Conservation (phyloP, 352 stramenopile species). For the Pythium scleroteichum region DNA sequence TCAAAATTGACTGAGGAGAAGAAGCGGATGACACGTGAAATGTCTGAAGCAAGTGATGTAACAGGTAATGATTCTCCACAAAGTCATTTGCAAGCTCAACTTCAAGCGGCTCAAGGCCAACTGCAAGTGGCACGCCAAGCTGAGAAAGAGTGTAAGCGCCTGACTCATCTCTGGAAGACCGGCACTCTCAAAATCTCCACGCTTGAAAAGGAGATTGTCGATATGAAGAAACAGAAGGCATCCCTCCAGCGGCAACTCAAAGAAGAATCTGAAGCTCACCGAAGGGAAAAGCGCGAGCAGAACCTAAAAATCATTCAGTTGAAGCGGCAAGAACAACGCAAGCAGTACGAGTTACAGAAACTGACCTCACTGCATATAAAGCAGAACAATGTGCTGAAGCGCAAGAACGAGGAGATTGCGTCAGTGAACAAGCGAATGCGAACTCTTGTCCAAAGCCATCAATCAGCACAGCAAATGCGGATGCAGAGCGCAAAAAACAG, state of each 20-base stretch:
- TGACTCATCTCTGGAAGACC: slow-evolving; percentile 35
- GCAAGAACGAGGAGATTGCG: slow-evolving; percentile 56
- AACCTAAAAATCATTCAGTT: slow-evolving; percentile 52
- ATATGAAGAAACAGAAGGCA: slow-evolving; percentile 52
- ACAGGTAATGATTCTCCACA: slow-evolving; percentile 5
- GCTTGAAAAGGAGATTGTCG: slow-evolving; percentile 44
- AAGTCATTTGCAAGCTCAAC: slow-evolving; percentile 23
- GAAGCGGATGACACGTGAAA: slow-evolving; percentile 27
- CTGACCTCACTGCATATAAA: slow-evolving; percentile 39
- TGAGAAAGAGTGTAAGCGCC: slow-evolving; percentile 39
- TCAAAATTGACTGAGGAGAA: slow-evolving; percentile 33
- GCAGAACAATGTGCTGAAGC: slow-evolving; percentile 51
- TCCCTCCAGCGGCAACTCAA: slow-evolving; percentile 41
- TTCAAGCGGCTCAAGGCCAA: slow-evolving; percentile 33
- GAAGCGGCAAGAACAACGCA: slow-evolving; percentile 60
- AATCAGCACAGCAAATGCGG: slow-evolving; percentile 30
- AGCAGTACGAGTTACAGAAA: slow-evolving; percentile 59
- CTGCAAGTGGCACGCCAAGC: slow-evolving; percentile 40
- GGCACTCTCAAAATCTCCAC: slow-evolving; percentile 50
- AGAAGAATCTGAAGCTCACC: slow-evolving; percentile 39
- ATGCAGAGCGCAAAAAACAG: slow-evolving; percentile 28
- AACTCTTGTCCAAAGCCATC: slow-evolving; percentile 32
- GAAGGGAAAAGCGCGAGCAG: slow-evolving; percentile 46
- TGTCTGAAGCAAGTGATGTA: slow-evolving; percentile 13
- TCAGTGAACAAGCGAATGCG: slow-evolving; percentile 48